These are phyloP conservation scores for Porcisia hertigi DNA, from an alignment of 208 protist genomes.

Conservation along the genomic window DNA sequence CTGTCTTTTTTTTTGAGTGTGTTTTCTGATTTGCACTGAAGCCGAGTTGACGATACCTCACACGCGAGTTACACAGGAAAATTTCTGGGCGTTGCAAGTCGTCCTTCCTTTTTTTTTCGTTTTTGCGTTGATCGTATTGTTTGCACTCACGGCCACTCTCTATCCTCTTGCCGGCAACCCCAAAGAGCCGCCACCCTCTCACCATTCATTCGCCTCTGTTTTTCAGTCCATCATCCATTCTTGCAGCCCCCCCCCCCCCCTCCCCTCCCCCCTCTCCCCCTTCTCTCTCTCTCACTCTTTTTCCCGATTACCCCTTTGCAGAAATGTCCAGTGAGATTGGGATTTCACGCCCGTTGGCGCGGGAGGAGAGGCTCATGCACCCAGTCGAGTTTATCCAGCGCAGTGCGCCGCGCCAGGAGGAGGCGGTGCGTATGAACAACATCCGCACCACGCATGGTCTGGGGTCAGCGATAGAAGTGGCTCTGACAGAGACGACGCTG, in stretches of 20 bases:
- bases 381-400: constrained; percentile 88
- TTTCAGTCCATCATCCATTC: neutral
- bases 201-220: neutral
- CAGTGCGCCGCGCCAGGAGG: constrained; percentile 59
- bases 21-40: neutral
- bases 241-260: neutral
- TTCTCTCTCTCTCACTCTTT: neutral
- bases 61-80: neutral
- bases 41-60: neutral
- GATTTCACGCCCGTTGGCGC: constrained; percentile 43
- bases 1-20: neutral
- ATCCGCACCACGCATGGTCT: constrained; percentile 82
- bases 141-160: too few relatives aligned
- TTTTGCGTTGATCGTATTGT: too few relatives aligned
- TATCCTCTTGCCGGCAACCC: too few relatives aligned
- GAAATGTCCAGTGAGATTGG: constrained; percentile 48
- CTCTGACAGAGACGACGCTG: constrained; percentile 76
- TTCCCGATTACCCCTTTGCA: neutral
- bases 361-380: constrained; percentile 76
- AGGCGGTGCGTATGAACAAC: constrained; percentile 80
- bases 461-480: constrained; percentile 72
- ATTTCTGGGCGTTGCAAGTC: too few relatives aligned
- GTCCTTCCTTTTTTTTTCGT: too few relatives aligned
- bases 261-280: neutral
- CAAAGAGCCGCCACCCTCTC: too few relatives aligned